A percentile compares a stretch with the other conserved stretches of the same genome.
Evolutionary conservation across 345 rosid genomes (phyloP).

Genomic region (Zanthoxylum bungeanum): DNA sequence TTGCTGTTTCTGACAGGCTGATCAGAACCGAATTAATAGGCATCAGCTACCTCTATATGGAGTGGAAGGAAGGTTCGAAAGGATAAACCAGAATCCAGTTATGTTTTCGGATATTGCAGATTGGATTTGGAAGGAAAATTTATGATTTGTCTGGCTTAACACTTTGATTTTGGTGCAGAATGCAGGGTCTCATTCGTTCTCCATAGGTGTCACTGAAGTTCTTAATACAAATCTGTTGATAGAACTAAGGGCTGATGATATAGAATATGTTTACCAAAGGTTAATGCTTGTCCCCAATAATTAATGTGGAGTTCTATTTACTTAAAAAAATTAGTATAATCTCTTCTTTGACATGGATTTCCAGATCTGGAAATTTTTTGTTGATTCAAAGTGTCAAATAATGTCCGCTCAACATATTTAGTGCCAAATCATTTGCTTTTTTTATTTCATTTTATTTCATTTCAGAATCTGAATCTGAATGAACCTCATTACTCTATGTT

Average conservation of each 20-base stretch:
- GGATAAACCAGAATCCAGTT: constrained; percentile 97
- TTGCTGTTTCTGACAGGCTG: constrained; percentile 59
- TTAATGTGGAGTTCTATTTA: background rate
- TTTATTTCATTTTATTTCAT: constrained; percentile 1
- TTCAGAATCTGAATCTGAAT: background rate
- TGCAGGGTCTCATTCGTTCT: constrained; percentile 82
- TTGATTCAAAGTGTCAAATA: background rate
- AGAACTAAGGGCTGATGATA: constrained; percentile 90
- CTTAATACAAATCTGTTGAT: constrained; percentile 81
- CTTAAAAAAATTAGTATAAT: background rate
- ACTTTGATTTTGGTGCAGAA: constrained; percentile 43
- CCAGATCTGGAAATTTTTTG: background rate
- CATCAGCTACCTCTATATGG: constrained; percentile 74
- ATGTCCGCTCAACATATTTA: background rate
- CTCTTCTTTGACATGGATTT: background rate
- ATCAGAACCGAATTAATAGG: constrained; percentile 57
- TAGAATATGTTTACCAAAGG: constrained; percentile 92
- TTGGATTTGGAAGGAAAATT: background rate
- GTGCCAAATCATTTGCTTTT: background rate
- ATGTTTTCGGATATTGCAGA: constrained; percentile 25
- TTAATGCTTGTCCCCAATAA: constrained; percentile 10
- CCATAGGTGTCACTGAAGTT: constrained; percentile 87
- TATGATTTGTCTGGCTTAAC: constrained; percentile 1
- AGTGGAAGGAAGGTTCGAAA: constrained; percentile 80
- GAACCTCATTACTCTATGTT: background rate